phyloP scores from a whole-genome alignment of 352 stramenopile species.

The Pythium brassicae region DNA sequence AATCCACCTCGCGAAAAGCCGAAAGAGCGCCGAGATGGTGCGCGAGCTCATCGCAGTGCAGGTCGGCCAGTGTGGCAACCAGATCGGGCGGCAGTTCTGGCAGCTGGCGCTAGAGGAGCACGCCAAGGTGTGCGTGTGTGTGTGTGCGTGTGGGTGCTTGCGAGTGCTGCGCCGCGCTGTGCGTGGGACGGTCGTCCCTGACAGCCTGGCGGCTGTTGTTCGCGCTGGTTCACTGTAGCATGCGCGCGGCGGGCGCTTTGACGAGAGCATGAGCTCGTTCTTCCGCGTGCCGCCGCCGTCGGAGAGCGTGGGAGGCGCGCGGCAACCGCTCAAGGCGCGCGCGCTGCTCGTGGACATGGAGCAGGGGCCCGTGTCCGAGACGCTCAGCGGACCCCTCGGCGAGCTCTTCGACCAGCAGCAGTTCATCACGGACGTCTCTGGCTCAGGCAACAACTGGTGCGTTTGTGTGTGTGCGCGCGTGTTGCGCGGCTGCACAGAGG shows the following conservation, averaged over 20 bases:
- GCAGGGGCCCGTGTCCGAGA: slow-evolving; percentile 84
- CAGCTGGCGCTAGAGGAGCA: slow-evolving; percentile 88
- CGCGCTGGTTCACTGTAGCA: slow-evolving; percentile 11
- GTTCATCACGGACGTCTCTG: slow-evolving; percentile 86
- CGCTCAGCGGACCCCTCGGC: slow-evolving; percentile 68
- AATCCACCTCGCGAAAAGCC: too few relatives aligned
- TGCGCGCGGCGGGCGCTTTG: slow-evolving; percentile 53
- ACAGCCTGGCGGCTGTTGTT: not conserved
- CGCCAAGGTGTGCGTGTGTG: slow-evolving; percentile 42
- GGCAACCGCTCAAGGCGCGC: slow-evolving; percentile 67
- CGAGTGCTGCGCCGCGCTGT: too few relatives aligned
- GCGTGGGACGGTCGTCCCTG: not conserved
- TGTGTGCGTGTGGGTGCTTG: too few relatives aligned
- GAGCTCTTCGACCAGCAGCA: slow-evolving; percentile 89
- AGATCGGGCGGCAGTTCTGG: slow-evolving; percentile 93
- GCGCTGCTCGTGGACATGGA: slow-evolving; percentile 94
- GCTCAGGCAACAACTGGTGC: slow-evolving; percentile 91
- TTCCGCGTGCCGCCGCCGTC: slow-evolving; percentile 76
- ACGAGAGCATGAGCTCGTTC: slow-evolving; percentile 91
- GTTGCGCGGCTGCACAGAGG: too few relatives aligned
- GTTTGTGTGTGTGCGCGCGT: not conserved
- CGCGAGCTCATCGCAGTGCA: slow-evolving; percentile 84
- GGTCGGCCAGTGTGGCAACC: slow-evolving; percentile 93
- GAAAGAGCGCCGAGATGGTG: too few relatives aligned
- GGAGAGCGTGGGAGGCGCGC: slow-evolving; percentile 45